These are phyloP conservation scores for Glonium stellatum DNA, from an alignment of 495 filamentous ascomycete genomes.

Conservation along the genomic window DNA sequence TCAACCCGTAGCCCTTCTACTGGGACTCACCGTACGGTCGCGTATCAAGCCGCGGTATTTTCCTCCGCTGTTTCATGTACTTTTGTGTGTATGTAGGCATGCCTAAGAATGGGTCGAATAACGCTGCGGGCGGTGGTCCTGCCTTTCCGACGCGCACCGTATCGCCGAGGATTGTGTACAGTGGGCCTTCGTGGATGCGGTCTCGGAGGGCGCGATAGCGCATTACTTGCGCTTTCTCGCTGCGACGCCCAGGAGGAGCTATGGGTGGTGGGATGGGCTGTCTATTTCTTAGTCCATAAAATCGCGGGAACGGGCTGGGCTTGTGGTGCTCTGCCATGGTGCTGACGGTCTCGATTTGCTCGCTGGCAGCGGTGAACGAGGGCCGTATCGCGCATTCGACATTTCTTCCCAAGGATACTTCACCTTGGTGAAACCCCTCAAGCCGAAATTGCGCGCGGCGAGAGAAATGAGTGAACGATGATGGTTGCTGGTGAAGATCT, in stretches of 20 bases:
- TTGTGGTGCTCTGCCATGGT: too few species aligned
- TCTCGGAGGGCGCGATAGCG: constrained; percentile 46
- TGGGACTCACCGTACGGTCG: constrained; percentile 44
- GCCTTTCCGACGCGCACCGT: constrained; percentile 39
- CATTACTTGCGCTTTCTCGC: constrained; percentile 37
- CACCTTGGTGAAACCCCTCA: too few species aligned
- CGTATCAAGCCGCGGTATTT: constrained; percentile 44
- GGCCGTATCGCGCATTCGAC: too few species aligned
- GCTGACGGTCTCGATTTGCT: too few species aligned
- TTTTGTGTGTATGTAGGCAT: constrained; percentile 53
- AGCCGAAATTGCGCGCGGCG: neutral
- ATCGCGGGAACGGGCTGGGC: neutral
- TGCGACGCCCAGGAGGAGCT: constrained; percentile 28
- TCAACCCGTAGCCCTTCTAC: neutral
- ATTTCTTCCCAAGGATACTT: too few species aligned
- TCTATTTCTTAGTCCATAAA: constrained; percentile 1
- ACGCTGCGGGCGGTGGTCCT: constrained; percentile 7
- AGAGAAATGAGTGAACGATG: neutral
- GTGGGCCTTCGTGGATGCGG: constrained; percentile 49
- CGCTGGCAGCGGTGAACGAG: too few species aligned
- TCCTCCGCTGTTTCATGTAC: constrained; percentile 49
- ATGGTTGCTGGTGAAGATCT: too few species aligned
- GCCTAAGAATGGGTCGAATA: constrained; percentile 52
- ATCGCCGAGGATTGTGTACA: constrained; percentile 50
- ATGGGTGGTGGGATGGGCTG: constrained; percentile 19